phyloP scores from a whole-genome alignment of 257 asterid species.

The Solanum dulcamara region DNA sequence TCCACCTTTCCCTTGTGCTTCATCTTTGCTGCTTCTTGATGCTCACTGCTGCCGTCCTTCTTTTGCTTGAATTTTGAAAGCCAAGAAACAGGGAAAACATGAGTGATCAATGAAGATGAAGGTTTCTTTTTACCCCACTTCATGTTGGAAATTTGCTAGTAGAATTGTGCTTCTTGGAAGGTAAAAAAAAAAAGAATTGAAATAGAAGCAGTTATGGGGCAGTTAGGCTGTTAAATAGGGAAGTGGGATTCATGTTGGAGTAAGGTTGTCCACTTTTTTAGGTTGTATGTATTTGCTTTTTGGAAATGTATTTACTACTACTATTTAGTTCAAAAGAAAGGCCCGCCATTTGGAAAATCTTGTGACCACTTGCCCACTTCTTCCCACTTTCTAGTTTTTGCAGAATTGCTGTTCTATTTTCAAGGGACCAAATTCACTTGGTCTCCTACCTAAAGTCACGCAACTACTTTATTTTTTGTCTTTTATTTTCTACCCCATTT shows the following conservation, averaged over 20 bases:
- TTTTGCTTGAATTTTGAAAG: slow-evolving; percentile 41
- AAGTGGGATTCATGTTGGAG: slow-evolving; percentile 28
- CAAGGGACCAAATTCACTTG: slow-evolving; percentile 7
- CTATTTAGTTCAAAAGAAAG: slow-evolving; percentile 48
- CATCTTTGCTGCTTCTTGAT: neutral
- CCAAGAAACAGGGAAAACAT: slow-evolving; percentile 59
- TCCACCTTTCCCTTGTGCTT: slow-evolving; percentile 9
- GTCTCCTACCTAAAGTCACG: neutral
- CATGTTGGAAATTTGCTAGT: slow-evolving; percentile 19
- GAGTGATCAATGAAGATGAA: slow-evolving; percentile 33
- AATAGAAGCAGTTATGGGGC: slow-evolving; percentile 16
- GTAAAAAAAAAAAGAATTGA: neutral
- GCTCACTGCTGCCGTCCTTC: slow-evolving; percentile 8
- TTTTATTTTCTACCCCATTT: neutral
- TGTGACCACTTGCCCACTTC: slow-evolving; percentile 66
- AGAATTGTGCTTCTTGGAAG: neutral
- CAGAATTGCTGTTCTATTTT: slow-evolving; percentile 6
- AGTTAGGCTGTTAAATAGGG: slow-evolving; percentile 30
- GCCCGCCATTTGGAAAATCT: slow-evolving; percentile 47
- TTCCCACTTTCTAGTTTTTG: slow-evolving; percentile 9
- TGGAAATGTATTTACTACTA: neutral
- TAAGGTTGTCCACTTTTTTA: slow-evolving; percentile 1
- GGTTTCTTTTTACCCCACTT: slow-evolving; percentile 47
- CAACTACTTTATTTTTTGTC: neutral
- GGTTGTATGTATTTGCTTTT: neutral